Evolutionary conservation across 768 basidiomycete species (phyloP), one percentile per base, ranked within the genome.

Genomic region (Phlegmacium glaucopus): DNA sequence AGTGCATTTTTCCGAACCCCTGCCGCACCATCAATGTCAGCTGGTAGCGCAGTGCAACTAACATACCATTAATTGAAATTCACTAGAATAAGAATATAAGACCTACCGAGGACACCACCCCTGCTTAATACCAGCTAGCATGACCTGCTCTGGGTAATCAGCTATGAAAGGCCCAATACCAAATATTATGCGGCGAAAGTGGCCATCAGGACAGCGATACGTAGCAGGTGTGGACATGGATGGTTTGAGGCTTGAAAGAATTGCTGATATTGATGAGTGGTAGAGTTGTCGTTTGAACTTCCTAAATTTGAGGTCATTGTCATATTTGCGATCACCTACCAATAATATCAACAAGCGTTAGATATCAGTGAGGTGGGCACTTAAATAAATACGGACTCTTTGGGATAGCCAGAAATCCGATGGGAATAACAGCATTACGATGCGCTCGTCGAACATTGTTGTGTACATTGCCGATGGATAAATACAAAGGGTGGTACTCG

Each of bases 401-500:
- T 0, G 60, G 57, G 18, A 67, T 66, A 2, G 63, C 54, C 11
- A 64, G 48, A 47, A 67, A 67, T 3, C 47, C 58, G 9, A 64
- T 50, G 4, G 61, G 47, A 0, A 52, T 44, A n/a, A 66, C 49
- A 15, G 45, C 59, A 27, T 63, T 53, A 9, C 58, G 54, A 49
- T 65, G 63, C 12, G 56, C 63, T 11, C 54, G 52, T 2, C 56
- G 56, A 16, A 57, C 56, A 18, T 32, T 39, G 28, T 67, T 68
- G 36, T 62, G 53, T 8, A 66, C 43, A 39, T 64, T 64, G 1
- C 64, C 65, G 47, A 64, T 57, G 2, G 63, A 62, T 3, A 60
- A n/a, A 50, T 68, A 68, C 0, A 64, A 28, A 0, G 63, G 65
- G 18, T 60, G 59, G 42, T 65, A 69, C 36, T 67, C 61, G 12